Evolutionary conservation across 345 rosid species (phyloP), one percentile per base, ranked within the genome.

Genomic region (Erucastrum elatum): DNA sequence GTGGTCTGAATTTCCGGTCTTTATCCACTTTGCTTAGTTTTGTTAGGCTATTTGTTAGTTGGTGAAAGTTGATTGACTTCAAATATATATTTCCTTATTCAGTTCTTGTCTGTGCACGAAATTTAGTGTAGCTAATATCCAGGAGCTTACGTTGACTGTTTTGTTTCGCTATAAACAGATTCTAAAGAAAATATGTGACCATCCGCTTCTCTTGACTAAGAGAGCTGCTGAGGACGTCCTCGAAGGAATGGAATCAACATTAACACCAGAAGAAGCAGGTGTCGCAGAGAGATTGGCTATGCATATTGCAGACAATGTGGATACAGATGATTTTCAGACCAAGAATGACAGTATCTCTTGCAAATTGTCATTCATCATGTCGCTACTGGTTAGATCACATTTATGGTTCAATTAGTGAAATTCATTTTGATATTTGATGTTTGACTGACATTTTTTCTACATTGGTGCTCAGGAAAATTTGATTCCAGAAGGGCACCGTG

Each of bases 401-500:
- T 53, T 64, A 70, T 41, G 64, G 31, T 71, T 70, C 44, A 37
- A 39, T 49, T 46, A 46, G 17, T 35, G 21, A 55, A n/a, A 49
- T 80, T 79, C 35, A 35, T 56, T 62, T 30, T 78, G 34, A 66
- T 62, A 44, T 67, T 70, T 39, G 4, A 27, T 75, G 29, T 56
- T 29, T 27, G 59, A 66, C 55, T 75, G 69, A 68, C 80, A 77
- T 74, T 46, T 2, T 74, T 69, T 68, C 26, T 59, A 17, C 80
- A 68, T 39, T 80, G 27, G 58, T 83, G 37, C 58, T 27, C 83
- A 95, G 98, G 92, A 82, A 49, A 85, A 87, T 44, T 82, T 95
- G 75, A 89, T 95, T 87, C 94, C 98, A n/a, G 87, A 85, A 71
- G 97, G 98, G 51, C 99, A 95, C 81, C 88, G 83, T 80, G 91